Evolutionary conservation across 352 stramenopile species (phyloP), one percentile per base, ranked within the genome.

Genomic region (Phytophthora boehmeriae): DNA sequence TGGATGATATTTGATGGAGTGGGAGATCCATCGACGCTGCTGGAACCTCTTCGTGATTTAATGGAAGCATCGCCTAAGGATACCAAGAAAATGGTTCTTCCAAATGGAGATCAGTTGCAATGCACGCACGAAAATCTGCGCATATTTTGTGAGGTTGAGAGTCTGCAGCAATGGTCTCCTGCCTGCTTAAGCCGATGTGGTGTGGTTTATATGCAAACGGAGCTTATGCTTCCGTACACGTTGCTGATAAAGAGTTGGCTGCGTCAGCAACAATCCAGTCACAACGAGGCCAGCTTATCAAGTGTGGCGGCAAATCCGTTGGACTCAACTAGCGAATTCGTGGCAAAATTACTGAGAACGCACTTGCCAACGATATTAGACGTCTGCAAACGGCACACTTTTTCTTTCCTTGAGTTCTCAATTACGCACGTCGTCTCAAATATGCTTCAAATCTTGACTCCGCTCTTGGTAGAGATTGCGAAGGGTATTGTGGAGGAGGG

Each of bases 1-100:
- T 92, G 83, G 83, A 63, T 92, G 22, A 59, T 92, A n/a, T 70
- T 92, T n/a, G 80, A 92, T 20, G 78, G 80, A 2, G 49, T 77
- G 8, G 38, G 19, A 22, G 68, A 75, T 25, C 38, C 63, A 25
- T 58, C 51, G 5, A 61, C 57, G n/a, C 16, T 89, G 2, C n/a
- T 81, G 8, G 75, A 85, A 54, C 68, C 77, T 6, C 60, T 89
- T 16, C 66, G 61, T 22, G 63, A 65, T 17, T 44, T 86, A 8
- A 63, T 77, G 11, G 47, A 63, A 16, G 9, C 20, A 0, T 23
- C 28, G 13, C 54, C 71, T 2, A 47, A 49, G 1, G 59, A 58
- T 0, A 35, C 43, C 1, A 78, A 76, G 34, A 49, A 43, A 0
- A 27, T 88, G 30, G 32, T 41, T 5, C 17, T 90, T 17, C 80